Evolutionary conservation across 306 rosid genomes (phyloP).

Genomic region (Begonia peltatifolia): DNA sequence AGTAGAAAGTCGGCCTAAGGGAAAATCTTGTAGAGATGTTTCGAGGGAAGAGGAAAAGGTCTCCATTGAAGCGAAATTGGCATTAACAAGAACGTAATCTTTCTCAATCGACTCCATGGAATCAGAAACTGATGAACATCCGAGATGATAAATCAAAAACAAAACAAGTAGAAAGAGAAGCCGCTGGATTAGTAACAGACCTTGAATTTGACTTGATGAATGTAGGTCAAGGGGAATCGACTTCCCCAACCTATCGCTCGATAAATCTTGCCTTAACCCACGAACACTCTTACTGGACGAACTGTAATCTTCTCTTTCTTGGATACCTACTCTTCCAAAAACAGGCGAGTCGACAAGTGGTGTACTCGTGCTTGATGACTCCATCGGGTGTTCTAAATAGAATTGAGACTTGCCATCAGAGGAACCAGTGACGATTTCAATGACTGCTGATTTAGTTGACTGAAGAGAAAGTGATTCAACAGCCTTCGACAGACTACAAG

Average conservation of each 20-base stretch:
- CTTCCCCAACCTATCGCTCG: conserved; percentile 18
- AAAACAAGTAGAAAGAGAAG: conserved; percentile 6
- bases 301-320: conserved; percentile 16
- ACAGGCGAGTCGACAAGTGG: conserved; percentile 15
- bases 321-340: conserved; percentile 10
- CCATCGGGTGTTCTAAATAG: conserved; percentile 16
- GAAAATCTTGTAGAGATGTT: conserved; percentile 32
- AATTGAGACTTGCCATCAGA: conserved; percentile 18
- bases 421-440: conserved; percentile 17
- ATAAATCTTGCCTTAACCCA: conserved; percentile 18
- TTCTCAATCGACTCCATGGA: conserved; percentile 76
- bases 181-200: conserved; percentile 21
- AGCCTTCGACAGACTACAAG: conserved; percentile 30
- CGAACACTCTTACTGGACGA: conserved; percentile 15
- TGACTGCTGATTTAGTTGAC: conserved; percentile 15
- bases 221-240: conserved; percentile 17
- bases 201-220: conserved; percentile 35
- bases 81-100: conserved; percentile 64
- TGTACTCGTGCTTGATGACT: conserved; percentile 20
- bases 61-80: conserved; percentile 42
- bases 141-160: conserved; percentile 10
- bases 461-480: conserved; percentile 24
- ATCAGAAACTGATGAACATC: conserved; percentile 40
- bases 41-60: conserved; percentile 47
- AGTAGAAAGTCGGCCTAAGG: conserved; percentile 22